Conservation (phyloP, 371 early-diverging fungal species). For the Mucor mucedo region DNA sequence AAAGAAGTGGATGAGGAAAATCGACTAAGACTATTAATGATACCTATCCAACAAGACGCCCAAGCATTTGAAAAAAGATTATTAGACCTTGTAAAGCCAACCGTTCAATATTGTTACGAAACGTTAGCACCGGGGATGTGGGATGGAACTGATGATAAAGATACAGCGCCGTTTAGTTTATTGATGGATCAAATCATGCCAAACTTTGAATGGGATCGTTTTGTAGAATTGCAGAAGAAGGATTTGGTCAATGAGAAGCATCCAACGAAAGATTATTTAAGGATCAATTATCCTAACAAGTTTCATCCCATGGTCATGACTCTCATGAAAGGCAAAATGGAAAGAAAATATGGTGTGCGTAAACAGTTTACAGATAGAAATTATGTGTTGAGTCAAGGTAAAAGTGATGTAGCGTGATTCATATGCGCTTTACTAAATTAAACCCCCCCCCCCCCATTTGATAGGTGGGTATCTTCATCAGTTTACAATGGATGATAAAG, state of each 20-base stretch:
- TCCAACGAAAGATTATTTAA: constrained; percentile 41
- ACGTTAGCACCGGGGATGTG: constrained; percentile 23
- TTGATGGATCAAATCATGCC: constrained; percentile 37
- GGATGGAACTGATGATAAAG: constrained; percentile 31
- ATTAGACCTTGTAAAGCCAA: constrained; percentile 26
- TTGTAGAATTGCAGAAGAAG: constrained; percentile 32
- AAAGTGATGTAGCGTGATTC: background rate
- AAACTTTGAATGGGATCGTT: constrained; percentile 40
- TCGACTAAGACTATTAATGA: constrained; percentile 40
- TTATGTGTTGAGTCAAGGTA: constrained; percentile 52
- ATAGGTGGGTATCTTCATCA: constrained; percentile 52
- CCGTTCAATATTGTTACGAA: constrained; percentile 34
- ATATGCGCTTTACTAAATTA: background rate
- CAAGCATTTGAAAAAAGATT: constrained; percentile 33
- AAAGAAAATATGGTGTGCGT: constrained; percentile 40
- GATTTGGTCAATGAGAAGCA: constrained; percentile 42
- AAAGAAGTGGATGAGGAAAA: constrained; percentile 52
- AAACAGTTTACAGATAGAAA: constrained; percentile 44
- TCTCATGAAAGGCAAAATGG: constrained; percentile 43
- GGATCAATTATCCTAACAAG: constrained; percentile 56
- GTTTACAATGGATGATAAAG: constrained; percentile 42
- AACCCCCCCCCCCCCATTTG: background rate
- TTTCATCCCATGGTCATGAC: constrained; percentile 47
- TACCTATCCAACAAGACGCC: constrained; percentile 41
- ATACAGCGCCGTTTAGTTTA: constrained; percentile 25